A percentile compares a stretch with the other conserved stretches of the same genome.
Conservation (phyloP, 768 basidiomycete genomes). For the Russula foetens region DNA sequence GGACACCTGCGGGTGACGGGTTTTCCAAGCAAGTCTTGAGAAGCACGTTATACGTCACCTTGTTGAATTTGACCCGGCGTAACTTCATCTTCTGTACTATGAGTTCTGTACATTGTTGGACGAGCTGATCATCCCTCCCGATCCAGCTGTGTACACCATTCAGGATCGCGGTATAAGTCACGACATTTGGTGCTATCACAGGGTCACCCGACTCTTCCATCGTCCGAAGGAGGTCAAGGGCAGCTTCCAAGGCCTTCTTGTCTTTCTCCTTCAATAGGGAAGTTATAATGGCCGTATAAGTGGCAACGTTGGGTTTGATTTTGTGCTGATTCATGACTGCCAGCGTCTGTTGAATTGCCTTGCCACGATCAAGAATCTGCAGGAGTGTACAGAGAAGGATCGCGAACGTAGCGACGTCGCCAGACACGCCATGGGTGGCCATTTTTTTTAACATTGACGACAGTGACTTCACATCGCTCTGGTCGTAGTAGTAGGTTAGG, state of each 20-base stretch:
- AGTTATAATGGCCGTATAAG: constrained; percentile 75
- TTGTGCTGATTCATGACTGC: constrained; percentile 70
- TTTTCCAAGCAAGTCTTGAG: constrained; percentile 58
- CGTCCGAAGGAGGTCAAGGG: constrained; percentile 57
- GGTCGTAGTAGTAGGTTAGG: constrained; percentile 56
- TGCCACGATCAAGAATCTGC: constrained; percentile 47
- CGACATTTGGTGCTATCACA: constrained; percentile 51
- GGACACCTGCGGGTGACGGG: constrained; percentile 39
- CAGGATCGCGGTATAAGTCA: constrained; percentile 80
- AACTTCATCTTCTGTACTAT: constrained; percentile 54
- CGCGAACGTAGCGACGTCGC: constrained; percentile 84
- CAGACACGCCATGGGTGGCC: constrained; percentile 42
- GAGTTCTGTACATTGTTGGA: constrained; percentile 39
- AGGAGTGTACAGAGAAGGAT: constrained; percentile 76
- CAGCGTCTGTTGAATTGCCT: constrained; percentile 58
- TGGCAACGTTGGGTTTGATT: constrained; percentile 63
- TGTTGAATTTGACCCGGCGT: constrained; percentile 44
- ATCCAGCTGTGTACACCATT: constrained; percentile 57
- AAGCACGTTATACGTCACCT: constrained; percentile 70
- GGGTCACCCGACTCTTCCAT: constrained; percentile 55
- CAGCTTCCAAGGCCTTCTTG: constrained; percentile 47
- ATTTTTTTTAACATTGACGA: constrained; percentile 52
- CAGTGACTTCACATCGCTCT: constrained; percentile 54
- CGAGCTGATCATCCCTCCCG: constrained; percentile 38
- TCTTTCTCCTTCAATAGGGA: constrained; percentile 54